phyloP scores from a whole-genome alignment of 2,329 filamentous ascomycete genomes.

The Aspergillus melleus region DNA sequence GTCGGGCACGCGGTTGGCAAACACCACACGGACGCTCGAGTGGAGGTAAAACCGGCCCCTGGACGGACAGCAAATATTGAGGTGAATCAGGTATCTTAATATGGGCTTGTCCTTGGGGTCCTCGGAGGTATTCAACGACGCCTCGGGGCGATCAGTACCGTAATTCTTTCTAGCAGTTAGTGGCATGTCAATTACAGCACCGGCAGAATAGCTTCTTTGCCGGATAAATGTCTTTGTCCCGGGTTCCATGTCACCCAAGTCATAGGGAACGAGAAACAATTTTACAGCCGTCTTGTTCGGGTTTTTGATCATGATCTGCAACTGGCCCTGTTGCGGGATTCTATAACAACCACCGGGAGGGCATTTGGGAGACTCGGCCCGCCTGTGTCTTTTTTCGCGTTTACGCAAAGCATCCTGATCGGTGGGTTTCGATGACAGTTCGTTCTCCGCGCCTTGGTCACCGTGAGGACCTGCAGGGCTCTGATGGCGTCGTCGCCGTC shows the following conservation, averaged over 20 bases:
- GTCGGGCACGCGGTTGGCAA: conserved; percentile 93
- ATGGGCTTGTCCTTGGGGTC: conserved; percentile 59
- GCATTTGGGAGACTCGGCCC: conserved; percentile 61
- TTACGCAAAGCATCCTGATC: conserved; percentile 43
- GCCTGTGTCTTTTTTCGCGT: conserved; percentile 60
- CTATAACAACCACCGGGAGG: conserved; percentile 88
- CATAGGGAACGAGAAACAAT: conserved; percentile 89
- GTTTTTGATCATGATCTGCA: conserved; percentile 97
- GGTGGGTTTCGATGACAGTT: conserved; percentile 9
- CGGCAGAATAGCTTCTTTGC: conserved; percentile 88
- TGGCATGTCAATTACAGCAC: conserved; percentile 75
- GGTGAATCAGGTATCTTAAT: conserved; percentile 83
- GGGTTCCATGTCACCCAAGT: conserved; percentile 86
- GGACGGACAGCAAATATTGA: conserved; percentile 87
- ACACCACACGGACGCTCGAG: conserved; percentile 89
- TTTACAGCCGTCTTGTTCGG: conserved; percentile 98
- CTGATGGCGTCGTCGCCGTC: conserved; percentile 41
- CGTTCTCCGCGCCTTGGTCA: conserved; percentile 12
- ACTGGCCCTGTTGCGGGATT: conserved; percentile 87
- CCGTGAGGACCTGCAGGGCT: conserved; percentile 22
- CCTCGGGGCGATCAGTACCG: conserved; percentile 56
- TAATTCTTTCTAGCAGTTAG: conserved; percentile 42
- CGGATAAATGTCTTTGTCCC: conserved; percentile 95
- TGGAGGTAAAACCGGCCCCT: conserved; percentile 86
- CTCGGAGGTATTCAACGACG: conserved; percentile 49